phyloP scores from a whole-genome alignment of 2,329 filamentous ascomycete genomes.

The Dothiorella sarmentorum region DNA sequence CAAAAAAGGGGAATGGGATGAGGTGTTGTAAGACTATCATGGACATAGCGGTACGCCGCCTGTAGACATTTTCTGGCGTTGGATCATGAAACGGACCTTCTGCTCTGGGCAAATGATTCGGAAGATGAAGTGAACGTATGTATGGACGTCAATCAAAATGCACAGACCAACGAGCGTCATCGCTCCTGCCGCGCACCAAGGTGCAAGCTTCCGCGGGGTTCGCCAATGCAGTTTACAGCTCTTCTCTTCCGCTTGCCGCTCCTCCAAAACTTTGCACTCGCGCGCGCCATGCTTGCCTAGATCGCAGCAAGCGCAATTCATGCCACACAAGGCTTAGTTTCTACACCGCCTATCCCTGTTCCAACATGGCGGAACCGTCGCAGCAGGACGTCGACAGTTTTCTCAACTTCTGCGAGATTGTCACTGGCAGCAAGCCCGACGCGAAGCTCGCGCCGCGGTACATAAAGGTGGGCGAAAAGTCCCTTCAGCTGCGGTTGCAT shows the following conservation, averaged over 20 bases:
- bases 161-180: background rate
- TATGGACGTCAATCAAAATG: too few relatives aligned
- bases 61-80: too few relatives aligned
- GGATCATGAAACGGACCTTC: too few relatives aligned
- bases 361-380: slow-evolving; percentile 14
- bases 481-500: background rate
- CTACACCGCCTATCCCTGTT: background rate
- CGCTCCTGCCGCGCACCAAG: background rate
- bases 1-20: too few relatives aligned
- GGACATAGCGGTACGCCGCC: too few relatives aligned
- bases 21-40: too few relatives aligned
- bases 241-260: background rate
- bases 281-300: background rate
- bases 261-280: background rate
- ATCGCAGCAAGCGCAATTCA: background rate
- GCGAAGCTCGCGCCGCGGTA: slow-evolving; percentile 5
- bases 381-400: slow-evolving; percentile 13
- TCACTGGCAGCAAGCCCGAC: background rate
- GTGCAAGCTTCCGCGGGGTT: slow-evolving; percentile 9
- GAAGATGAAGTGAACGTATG: too few relatives aligned
- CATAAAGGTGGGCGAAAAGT: background rate
- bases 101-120: background rate
- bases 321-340: background rate
- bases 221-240: background rate
- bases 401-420: background rate